Base-by-base conservation (phyloP, 441 rosid genomes). In the Eutrema salsugineum region DNA sequence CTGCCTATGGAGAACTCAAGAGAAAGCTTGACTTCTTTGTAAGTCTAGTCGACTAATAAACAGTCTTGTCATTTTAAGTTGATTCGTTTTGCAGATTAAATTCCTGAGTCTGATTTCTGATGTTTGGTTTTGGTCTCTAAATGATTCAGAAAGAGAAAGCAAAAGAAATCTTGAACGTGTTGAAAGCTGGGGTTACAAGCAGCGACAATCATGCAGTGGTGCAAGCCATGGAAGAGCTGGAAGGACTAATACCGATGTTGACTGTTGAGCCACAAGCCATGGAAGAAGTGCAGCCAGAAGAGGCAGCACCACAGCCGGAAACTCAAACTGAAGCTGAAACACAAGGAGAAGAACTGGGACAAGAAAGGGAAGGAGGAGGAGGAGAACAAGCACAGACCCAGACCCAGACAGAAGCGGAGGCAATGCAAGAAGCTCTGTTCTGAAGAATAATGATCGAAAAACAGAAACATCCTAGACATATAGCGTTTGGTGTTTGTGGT, bases 161-260 rank as follows among this genome's bases (percentile, higher is more conserved):
- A 65, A 83, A 77, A 79, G 78, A 78, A 56, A 88, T 86, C 4
- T 77, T 82, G 8, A 79, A 69, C 14, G 77, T 75, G 12, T 69
- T 92, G 50, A 88, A 75, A 77, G 87, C 88, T 33, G 88, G 79
- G 58, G 71, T 84, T 22, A 63, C 38, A 19, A 62, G 62, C 5
- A 83, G 63, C 2, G 86, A 79, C 47, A 53, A 77, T 36, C 58
- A 80, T 43, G 49, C 8, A 12, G 55, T 76, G 62, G 61, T 55
- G 82, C 76, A 11, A 80, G 93, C 91, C 3, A 80, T 86, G 57
- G 77, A 79, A 57, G 89, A 86, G 44, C 66, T 92, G 43, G 97
- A 88, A 81, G 89, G 79, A 36, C 86, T 92, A 19, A 84, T 83
- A 6, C 59, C 82, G 5, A 27, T 16, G 6, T 51, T 59, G 62